Conservation (phyloP, 345 rosid genomes). For the Gossypium bickii region DNA sequence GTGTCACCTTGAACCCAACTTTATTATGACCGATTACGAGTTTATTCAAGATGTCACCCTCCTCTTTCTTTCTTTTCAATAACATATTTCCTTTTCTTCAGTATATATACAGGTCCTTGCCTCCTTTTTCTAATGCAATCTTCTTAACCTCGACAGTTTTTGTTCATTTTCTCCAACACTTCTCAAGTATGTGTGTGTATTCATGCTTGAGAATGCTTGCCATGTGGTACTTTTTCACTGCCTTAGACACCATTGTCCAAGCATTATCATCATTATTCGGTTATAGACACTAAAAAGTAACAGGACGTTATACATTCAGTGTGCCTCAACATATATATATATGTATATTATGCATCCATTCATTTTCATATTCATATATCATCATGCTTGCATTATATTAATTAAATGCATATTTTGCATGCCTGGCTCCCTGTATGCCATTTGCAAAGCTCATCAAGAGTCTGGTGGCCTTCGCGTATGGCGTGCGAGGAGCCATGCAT, state of each 20-base stretch:
- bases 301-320: not conserved
- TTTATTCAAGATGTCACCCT: not conserved
- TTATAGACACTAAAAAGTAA: conserved; percentile 1
- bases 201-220: not conserved
- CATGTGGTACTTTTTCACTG: conserved; percentile 11
- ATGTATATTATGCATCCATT: not conserved
- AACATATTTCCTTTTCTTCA: no score
- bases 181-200: not conserved
- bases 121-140: conserved; percentile 6
- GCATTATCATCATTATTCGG: conserved; percentile 1
- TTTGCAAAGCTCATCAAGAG: conserved; percentile 35
- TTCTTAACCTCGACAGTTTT: conserved; percentile 9
- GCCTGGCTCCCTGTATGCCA: conserved; percentile 70
- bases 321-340: not conserved
- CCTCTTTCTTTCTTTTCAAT: not conserved
- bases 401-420: conserved; percentile 16
- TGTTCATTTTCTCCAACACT: not conserved
- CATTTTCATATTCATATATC: conserved; percentile 9
- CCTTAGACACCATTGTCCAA: conserved; percentile 3
- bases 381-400: not conserved
- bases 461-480: conserved; percentile 37
- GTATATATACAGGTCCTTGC: conserved; percentile 3
- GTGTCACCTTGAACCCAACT: conserved; percentile 16
- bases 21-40: conserved; percentile 2
- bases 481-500: conserved; percentile 61